Evolutionary conservation across 129 eudicot genomes (phyloP).

Genomic region (Sambucus nigra): DNA sequence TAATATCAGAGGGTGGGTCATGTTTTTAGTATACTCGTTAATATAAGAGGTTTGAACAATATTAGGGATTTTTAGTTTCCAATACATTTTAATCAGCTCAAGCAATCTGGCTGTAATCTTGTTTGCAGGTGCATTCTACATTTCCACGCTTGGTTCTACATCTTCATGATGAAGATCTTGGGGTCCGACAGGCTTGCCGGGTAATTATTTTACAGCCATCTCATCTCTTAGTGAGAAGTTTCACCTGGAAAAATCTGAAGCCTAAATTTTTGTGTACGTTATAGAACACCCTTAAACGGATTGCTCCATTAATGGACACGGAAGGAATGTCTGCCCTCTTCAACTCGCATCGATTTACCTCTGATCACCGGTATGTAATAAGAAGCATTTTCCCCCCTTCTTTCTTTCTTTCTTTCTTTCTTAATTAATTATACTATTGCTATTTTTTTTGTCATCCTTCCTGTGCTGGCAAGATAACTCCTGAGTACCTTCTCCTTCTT

Average conservation of each 20-base stretch:
- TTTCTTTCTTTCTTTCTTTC: too few species aligned
- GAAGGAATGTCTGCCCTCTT: slow-evolving; percentile 52
- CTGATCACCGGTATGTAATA: slow-evolving; percentile 69
- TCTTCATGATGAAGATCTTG: slow-evolving; percentile 78
- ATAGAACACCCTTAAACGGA: slow-evolving; percentile 62
- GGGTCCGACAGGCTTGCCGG: slow-evolving; percentile 83
- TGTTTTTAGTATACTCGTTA: too few species aligned
- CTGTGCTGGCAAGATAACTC: slow-evolving; percentile 5
- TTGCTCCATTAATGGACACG: slow-evolving; percentile 61
- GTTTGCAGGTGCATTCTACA: slow-evolving; percentile 61
- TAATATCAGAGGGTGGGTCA: too few species aligned
- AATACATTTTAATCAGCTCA: not conserved
- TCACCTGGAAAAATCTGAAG: slow-evolving; percentile 1
- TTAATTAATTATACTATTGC: too few species aligned
- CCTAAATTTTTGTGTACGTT: slow-evolving; percentile 1
- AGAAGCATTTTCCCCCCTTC: not conserved
- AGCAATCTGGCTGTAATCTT: slow-evolving; percentile 3
- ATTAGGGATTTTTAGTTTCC: not conserved
- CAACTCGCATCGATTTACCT: slow-evolving; percentile 52
- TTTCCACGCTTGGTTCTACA: slow-evolving; percentile 88
- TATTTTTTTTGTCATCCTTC: not conserved
- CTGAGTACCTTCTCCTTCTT: not conserved
- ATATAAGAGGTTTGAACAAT: too few species aligned
- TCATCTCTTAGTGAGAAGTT: slow-evolving; percentile 1
- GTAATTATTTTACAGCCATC: slow-evolving; percentile 20